Base-by-base conservation (phyloP, 139 green algal species). In the Chara braunii region DNA sequence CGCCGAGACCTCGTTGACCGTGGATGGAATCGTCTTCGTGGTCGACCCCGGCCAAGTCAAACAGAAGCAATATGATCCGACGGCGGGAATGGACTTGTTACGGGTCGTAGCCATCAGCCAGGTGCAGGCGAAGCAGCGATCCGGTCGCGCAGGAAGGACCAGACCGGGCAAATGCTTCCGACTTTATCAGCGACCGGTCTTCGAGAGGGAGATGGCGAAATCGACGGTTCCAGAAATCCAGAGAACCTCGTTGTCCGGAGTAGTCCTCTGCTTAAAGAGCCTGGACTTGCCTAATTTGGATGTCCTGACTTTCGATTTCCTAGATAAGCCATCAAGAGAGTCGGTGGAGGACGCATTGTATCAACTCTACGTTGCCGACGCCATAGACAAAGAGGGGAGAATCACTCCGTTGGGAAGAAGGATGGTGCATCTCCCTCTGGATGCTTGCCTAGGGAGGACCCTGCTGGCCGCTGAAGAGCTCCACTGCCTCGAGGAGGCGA, bases 1-100 rank as follows among this genome's bases (percentile, higher is more conserved):
- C 32, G 92, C 92, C 9, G 92, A 98, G 71, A 98, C 92, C 14
- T 91, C 83, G 43, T 79, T 98, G 34, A 98, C 92, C 50, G 85
- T 90, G 73, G 81, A 77, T 37, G 51, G 74, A 43, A 61, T 81
- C n/a, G 68, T 78, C 24, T 77, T 50, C 51, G 61, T 70, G 31
- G 52, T 81, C 5, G 74, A 81, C 50, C 51, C 76, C 18, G 92
- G 92, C 26, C 51, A 91, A 37, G 86, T 95, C 30, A 98, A 98
- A 83, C 83, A 91, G 78, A 95, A 94, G 80, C 58, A 79, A 33
- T 94, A 98, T 82, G 83, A 94, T 65, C 72, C 88, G 0, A 52
- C 71, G 24, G 90, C 78, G 0, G 88, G 90, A 7, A 89, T 96
- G 80, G 92, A 95, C 52, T 75, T 75, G 11, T 81, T 98, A 45